Evolutionary conservation across 176 grass and related monocot genomes (phyloP).

Genomic region (Lolium rigidum): DNA sequence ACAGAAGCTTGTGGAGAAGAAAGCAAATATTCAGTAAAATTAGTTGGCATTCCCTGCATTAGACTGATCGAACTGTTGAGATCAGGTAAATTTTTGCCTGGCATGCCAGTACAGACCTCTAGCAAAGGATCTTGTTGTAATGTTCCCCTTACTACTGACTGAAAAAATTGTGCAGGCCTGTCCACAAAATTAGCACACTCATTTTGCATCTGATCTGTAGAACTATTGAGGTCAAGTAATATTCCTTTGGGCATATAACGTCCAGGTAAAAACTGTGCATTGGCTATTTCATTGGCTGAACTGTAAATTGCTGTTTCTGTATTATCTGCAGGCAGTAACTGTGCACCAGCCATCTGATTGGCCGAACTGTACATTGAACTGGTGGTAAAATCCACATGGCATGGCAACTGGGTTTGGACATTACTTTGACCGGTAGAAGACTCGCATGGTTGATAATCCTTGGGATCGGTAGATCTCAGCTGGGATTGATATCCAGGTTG

Average conservation of each 20-base stretch:
- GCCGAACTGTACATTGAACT: slow-evolving; percentile 19
- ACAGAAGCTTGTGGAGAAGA: slow-evolving; percentile 38
- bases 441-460: slow-evolving; percentile 14
- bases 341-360: slow-evolving; percentile 22
- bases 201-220: slow-evolving; percentile 35
- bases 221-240: slow-evolving; percentile 61
- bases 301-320: slow-evolving; percentile 12
- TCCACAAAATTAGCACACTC: slow-evolving; percentile 32
- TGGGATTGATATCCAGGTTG: slow-evolving; percentile 23
- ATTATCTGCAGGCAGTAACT: slow-evolving; percentile 32
- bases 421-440: slow-evolving; percentile 35
- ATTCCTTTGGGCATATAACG: slow-evolving; percentile 36
- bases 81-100: slow-evolving; percentile 34
- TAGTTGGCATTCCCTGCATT: slow-evolving; percentile 33
- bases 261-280: slow-evolving; percentile 26
- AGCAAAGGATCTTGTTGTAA: slow-evolving; percentile 38
- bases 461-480: slow-evolving; percentile 24
- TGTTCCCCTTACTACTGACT: slow-evolving; percentile 30
- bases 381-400: slow-evolving; percentile 8
- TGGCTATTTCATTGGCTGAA: slow-evolving; percentile 20
- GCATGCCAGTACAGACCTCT: slow-evolving; percentile 12
- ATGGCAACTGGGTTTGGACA: slow-evolving; percentile 33
- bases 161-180: slow-evolving; percentile 13
- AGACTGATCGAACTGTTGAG: slow-evolving; percentile 37
- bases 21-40: slow-evolving; percentile 43